These are phyloP conservation scores for Cucurbita pepo DNA, from an alignment of 306 rosid genomes.

Conservation along the genomic window DNA sequence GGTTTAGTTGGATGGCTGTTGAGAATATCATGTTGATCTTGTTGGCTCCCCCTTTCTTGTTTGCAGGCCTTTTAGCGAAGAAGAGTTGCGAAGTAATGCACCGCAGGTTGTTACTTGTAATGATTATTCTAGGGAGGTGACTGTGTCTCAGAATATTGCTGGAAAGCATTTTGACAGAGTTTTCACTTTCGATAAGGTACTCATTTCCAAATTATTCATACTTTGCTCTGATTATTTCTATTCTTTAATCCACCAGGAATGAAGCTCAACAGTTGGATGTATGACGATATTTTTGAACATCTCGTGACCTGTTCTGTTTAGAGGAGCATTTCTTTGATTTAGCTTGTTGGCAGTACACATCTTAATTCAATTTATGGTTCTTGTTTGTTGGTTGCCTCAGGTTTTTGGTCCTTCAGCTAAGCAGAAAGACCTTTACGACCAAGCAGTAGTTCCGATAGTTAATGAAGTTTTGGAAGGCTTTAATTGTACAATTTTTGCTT, in stretches of 20 bases:
- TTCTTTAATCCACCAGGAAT: background rate
- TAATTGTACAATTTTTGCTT: conserved; percentile 83
- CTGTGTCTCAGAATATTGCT: conserved; percentile 79
- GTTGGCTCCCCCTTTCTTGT: background rate
- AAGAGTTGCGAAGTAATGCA: conserved; percentile 73
- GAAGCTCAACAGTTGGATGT: background rate
- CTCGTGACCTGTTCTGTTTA: background rate
- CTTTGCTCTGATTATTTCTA: background rate
- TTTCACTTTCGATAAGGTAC: conserved; percentile 86
- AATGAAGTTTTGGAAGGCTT: conserved; percentile 82
- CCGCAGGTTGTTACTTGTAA: conserved; percentile 82
- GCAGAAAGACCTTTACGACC: conserved; percentile 76
- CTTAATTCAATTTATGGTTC: background rate
- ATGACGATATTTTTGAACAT: background rate
- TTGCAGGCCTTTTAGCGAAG: conserved; percentile 78
- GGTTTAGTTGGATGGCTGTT: background rate
- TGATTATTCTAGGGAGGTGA: conserved; percentile 62
- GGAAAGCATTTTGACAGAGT: conserved; percentile 80
- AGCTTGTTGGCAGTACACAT: background rate
- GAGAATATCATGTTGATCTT: background rate
- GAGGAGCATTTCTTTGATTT: background rate
- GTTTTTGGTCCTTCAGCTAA: conserved; percentile 82
- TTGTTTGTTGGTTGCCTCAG: conserved; percentile 14
- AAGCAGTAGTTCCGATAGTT: conserved; percentile 76
- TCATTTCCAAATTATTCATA: background rate